Evolutionary conservation across 2,329 filamentous ascomycete genomes (phyloP).

Genomic region (Epicoccum sorghinum): DNA sequence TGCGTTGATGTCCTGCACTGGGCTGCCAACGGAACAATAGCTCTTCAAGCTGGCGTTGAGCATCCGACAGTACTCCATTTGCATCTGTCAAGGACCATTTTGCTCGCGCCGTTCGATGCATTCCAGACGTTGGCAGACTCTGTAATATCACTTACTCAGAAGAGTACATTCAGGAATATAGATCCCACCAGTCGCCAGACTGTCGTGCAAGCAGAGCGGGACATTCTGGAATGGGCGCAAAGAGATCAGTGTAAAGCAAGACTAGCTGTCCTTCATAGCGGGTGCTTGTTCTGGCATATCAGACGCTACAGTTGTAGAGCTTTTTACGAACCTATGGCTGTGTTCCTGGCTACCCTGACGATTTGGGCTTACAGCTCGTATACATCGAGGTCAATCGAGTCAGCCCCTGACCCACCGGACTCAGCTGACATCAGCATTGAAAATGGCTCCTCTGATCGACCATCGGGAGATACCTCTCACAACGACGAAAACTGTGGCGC

Average conservation of each 20-base stretch:
- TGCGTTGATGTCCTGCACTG: slow-evolving; percentile 64
- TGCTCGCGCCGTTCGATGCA: slow-evolving; percentile 57
- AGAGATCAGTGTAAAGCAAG: slow-evolving; percentile 62
- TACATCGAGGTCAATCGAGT: slow-evolving; percentile 3
- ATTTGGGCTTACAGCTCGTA: slow-evolving; percentile 55
- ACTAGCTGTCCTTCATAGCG: slow-evolving; percentile 60
- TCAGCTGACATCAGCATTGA: not conserved
- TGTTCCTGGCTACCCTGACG: slow-evolving; percentile 54
- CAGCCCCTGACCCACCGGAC: not conserved
- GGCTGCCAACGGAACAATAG: slow-evolving; percentile 60
- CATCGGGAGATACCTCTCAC: too few species aligned
- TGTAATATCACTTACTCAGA: slow-evolving; percentile 5
- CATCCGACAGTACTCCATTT: slow-evolving; percentile 62
- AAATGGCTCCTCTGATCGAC: not conserved
- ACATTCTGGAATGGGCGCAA: slow-evolving; percentile 56
- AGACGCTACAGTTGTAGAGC: slow-evolving; percentile 56
- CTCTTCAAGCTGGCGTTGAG: slow-evolving; percentile 57
- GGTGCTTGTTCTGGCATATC: slow-evolving; percentile 59
- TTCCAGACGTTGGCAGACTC: slow-evolving; percentile 52
- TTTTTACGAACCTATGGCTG: slow-evolving; percentile 56
- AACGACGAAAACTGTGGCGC: not conserved
- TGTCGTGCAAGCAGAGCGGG: slow-evolving; percentile 30
- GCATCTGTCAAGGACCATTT: slow-evolving; percentile 59
- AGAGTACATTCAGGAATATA: not conserved
- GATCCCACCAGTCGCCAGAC: not conserved